Base-by-base conservation (phyloP, 768 basidiomycete genomes). In the Podaxis pistillaris region DNA sequence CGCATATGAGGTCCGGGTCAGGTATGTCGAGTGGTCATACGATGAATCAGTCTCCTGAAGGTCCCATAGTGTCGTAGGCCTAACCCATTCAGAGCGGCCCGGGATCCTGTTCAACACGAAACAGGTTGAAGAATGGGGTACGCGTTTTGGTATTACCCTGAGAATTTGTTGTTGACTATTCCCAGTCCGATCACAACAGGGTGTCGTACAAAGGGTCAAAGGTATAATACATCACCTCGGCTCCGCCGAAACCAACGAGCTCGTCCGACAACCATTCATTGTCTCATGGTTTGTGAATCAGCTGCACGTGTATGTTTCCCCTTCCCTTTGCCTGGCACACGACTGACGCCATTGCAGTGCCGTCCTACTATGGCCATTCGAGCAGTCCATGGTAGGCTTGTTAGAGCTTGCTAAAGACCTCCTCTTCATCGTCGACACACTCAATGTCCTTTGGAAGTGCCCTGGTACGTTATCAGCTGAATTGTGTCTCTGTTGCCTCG, bases 81-180 rank as follows among this genome's bases (percentile, higher is more conserved):
- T 88, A 65, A 84, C 86, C 66, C 83, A 83, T 26, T 74, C 83
- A 47, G 80, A 81, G 54, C 76, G 72, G 12, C 72, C 74, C 46
- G 70, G 78, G 24, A 86, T 85, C 24, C 77, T 85, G 37, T 88
- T 90, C 77, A 89, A 84, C 63, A 84, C 85, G 5, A 84, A 85
- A 67, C 88, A 91, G 63, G 86, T 87, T 0, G 85, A 89, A 66
- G 88, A 92, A 68, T 93, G 91, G 91, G 77, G 91, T 93, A 73
- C 72, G 90, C 86, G 6, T 15, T 40, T 15, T 24, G 17, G 40
- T 36, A 41, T 22, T 30, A 11, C 44, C 11, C 51, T 54, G 24
- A 9, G 13, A 15, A 4, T 28, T 13, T 15, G 13, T 36, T 12
- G 54, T 54, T 65, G 60, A 57, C 33, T 24, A 36, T 58, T 37